These are phyloP conservation scores for Trichophyton schoenleinii DNA, from an alignment of 2,329 filamentous ascomycete genomes.

Conservation along the genomic window DNA sequence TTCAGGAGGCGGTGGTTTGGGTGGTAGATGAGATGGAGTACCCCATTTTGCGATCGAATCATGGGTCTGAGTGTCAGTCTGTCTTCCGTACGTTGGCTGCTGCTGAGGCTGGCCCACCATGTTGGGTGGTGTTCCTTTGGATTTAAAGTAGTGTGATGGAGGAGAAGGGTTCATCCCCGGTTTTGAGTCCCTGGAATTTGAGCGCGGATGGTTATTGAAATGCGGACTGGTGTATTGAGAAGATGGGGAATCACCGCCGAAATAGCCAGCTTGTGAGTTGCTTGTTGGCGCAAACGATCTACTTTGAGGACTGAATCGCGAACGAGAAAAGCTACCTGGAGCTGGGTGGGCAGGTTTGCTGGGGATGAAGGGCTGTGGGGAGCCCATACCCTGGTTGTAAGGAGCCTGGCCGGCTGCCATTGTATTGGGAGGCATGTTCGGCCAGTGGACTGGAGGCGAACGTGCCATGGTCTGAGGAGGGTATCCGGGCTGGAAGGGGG, in stretches of 20 bases:
- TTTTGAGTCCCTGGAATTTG: slow-evolving; percentile 1
- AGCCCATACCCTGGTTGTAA: slow-evolving; percentile 70
- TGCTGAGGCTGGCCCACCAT: background rate
- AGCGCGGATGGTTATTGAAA: slow-evolving; percentile 15
- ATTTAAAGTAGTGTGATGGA: background rate
- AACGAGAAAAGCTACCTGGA: slow-evolving; percentile 70
- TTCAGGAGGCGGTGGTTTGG: slow-evolving; percentile 39
- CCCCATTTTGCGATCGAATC: slow-evolving; percentile 39
- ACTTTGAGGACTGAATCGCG: slow-evolving; percentile 86
- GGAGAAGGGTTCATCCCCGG: background rate
- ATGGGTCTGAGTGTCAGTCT: slow-evolving; percentile 18
- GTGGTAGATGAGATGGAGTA: slow-evolving; percentile 38
- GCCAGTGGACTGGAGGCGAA: slow-evolving; percentile 29
- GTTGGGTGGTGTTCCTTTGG: background rate
- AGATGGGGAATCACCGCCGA: slow-evolving; percentile 21
- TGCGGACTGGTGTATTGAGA: slow-evolving; percentile 12
- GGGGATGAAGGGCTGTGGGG: slow-evolving; percentile 44
- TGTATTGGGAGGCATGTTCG: slow-evolving; percentile 25
- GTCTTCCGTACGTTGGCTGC: background rate
- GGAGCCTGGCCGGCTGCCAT: slow-evolving; percentile 33
- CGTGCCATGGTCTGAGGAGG: slow-evolving; percentile 14
- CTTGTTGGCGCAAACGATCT: slow-evolving; percentile 70
- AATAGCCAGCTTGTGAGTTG: slow-evolving; percentile 21
- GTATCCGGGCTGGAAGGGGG: slow-evolving; percentile 20
- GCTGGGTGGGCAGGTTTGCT: slow-evolving; percentile 67